Conservation (phyloP, 306 rosid species). For the Castanospermum australe region DNA sequence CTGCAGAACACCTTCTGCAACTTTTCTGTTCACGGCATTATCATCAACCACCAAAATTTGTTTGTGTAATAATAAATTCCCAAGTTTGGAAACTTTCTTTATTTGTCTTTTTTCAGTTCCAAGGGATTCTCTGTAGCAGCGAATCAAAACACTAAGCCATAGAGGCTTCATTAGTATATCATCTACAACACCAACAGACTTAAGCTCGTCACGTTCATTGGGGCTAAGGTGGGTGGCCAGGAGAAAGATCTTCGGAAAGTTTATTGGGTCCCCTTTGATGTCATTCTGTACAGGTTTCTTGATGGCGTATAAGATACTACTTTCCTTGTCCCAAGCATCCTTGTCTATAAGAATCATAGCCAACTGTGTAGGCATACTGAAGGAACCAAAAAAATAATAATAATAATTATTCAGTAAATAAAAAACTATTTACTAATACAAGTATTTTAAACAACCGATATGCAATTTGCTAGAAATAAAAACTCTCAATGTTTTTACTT, state of each 20-base stretch:
- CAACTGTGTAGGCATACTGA: conserved; percentile 45
- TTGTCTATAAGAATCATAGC: conserved; percentile 77
- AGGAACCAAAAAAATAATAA: conserved; percentile 15
- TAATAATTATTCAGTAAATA: conserved; percentile 15
- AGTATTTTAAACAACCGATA: not conserved
- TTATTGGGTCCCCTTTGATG: conserved; percentile 34
- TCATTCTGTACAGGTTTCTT: conserved; percentile 40
- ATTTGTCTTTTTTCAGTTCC: conserved; percentile 57
- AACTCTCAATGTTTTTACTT: not conserved
- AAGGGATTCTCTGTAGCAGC: conserved; percentile 62
- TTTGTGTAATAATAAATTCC: conserved; percentile 55
- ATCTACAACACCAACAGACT: conserved; percentile 55
- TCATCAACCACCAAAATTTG: conserved; percentile 90
- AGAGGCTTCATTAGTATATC: conserved; percentile 73
- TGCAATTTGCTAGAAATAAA: conserved; percentile 2
- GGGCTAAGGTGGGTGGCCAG: conserved; percentile 48
- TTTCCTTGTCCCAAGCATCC: conserved; percentile 74
- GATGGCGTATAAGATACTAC: conserved; percentile 31
- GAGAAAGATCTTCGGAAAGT: conserved; percentile 67
- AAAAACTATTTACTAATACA: not conserved
- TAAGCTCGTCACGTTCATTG: conserved; percentile 50
- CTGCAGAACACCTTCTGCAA: conserved; percentile 83
- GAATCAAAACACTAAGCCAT: conserved; percentile 56
- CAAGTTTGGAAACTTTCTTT: conserved; percentile 52
- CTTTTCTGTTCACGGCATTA: conserved; percentile 82